phyloP scores from a whole-genome alignment of 257 asterid species.

The Solanum commersonii region DNA sequence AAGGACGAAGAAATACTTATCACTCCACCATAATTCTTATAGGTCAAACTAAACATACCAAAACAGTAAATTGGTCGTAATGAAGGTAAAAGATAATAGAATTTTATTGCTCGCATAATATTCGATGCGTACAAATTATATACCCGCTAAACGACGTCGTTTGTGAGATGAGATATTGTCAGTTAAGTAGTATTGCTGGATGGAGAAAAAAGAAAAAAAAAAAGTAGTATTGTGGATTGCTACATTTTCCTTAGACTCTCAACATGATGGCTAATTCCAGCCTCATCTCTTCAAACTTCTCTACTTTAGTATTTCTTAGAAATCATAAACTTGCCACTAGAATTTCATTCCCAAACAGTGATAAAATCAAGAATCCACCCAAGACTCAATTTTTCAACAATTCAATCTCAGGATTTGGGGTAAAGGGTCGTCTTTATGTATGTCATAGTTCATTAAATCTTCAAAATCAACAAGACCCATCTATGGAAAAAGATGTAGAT shows the following conservation, averaged over 20 bases:
- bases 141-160: neutral
- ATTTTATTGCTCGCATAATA: too few relatives aligned
- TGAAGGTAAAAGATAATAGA: too few relatives aligned
- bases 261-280: conserved; percentile 43
- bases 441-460: conserved; percentile 34
- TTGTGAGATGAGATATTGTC: neutral
- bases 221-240: neutral
- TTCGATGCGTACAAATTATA: too few relatives aligned
- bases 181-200: neutral
- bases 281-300: conserved; percentile 45
- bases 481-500: conserved; percentile 20
- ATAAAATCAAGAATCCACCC: neutral
- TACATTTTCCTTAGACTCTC: neutral
- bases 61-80: too few relatives aligned
- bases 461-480: conserved; percentile 36
- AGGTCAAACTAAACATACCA: too few relatives aligned
- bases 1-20: too few relatives aligned
- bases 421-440: conserved; percentile 15
- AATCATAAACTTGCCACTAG: conserved; percentile 1
- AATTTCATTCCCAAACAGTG: conserved; percentile 7
- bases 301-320: conserved; percentile 17
- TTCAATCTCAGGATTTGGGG: neutral
- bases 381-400: neutral
- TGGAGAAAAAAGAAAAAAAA: neutral
- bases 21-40: too few relatives aligned